These are phyloP conservation scores for Stephania cephalantha DNA, from an alignment of 164 flowering plant genomes.

Conservation along the genomic window DNA sequence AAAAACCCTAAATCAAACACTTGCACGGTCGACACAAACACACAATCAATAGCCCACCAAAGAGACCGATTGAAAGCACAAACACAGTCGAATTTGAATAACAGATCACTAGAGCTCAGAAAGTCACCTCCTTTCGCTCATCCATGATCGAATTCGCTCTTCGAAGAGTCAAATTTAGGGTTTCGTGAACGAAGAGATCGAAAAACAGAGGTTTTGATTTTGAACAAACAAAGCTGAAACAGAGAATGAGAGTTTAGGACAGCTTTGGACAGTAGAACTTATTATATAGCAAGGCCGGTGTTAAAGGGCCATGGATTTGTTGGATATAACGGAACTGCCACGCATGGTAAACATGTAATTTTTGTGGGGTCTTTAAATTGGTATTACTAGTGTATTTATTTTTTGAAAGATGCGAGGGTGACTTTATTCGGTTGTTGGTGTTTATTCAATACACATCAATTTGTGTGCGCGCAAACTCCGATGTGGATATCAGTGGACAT, in stretches of 20 bases:
- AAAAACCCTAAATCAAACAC: background rate
- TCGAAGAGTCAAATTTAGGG: background rate
- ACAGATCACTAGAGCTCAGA: background rate
- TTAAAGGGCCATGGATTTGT: background rate
- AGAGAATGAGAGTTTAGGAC: background rate
- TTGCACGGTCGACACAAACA: background rate
- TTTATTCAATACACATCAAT: too few relatives aligned
- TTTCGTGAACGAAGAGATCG: background rate
- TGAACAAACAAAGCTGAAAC: background rate
- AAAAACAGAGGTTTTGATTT: background rate
- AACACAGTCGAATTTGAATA: background rate
- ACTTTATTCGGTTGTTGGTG: too few relatives aligned
- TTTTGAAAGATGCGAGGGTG: too few relatives aligned
- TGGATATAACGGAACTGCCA: background rate
- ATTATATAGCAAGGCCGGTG: background rate
- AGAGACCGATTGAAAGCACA: background rate
- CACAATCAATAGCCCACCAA: background rate
- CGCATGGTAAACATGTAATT: background rate
- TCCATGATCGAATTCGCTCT: background rate
- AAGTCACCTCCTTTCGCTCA: constrained; percentile 3
- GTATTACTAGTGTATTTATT: too few relatives aligned
- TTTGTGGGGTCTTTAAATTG: too few relatives aligned
- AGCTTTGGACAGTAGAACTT: too few relatives aligned
- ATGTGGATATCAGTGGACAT: too few relatives aligned
- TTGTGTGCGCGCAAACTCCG: too few relatives aligned